Evolutionary conservation across 1,284 basidiomycete species (phyloP).

Genomic region (Ceratobasidium sp.): DNA sequence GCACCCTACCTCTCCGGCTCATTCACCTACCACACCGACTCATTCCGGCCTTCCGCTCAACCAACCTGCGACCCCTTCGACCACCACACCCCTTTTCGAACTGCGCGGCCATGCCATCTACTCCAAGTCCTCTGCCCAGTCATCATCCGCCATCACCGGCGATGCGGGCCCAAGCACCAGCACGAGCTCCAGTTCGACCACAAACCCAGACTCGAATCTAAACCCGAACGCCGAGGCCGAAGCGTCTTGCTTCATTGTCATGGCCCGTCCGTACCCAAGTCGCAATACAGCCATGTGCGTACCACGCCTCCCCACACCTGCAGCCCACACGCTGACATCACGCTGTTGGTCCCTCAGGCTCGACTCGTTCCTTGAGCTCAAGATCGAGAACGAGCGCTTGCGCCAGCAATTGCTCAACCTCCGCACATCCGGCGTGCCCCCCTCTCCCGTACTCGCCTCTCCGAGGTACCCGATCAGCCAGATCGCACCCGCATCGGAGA

Average conservation of each 20-base stretch:
- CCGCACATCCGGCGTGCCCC: conserved; percentile 33
- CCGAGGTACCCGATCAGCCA: conserved; percentile 30
- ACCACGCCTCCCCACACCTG: conserved; percentile 9
- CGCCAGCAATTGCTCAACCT: conserved; percentile 48
- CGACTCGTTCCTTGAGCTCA: conserved; percentile 79
- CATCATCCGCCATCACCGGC: conserved; percentile 17
- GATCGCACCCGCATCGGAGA: conserved; percentile 23
- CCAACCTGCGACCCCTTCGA: conserved; percentile 45
- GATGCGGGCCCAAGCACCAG: conserved; percentile 29
- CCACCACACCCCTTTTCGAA: conserved; percentile 73
- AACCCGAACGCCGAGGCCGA: conserved; percentile 24
- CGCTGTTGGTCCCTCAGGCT: conserved; percentile 60
- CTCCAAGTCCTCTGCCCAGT: conserved; percentile 26
- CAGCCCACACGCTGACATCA: conserved; percentile 41
- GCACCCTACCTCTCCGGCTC: conserved; percentile 7
- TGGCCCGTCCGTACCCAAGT: conserved; percentile 80
- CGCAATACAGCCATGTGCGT: conserved; percentile 74
- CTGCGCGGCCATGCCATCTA: conserved; percentile 74
- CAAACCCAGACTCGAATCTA: background rate
- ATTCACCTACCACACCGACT: conserved; percentile 10
- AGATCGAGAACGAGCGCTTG: conserved; percentile 78
- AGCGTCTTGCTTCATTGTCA: conserved; percentile 67
- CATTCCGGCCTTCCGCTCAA: conserved; percentile 1
- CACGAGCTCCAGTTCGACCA: conserved; percentile 7
- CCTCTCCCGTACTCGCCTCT: conserved; percentile 44